Conservation (phyloP, 2,329 filamentous ascomycete genomes). For the Trichoderma harzianum region DNA sequence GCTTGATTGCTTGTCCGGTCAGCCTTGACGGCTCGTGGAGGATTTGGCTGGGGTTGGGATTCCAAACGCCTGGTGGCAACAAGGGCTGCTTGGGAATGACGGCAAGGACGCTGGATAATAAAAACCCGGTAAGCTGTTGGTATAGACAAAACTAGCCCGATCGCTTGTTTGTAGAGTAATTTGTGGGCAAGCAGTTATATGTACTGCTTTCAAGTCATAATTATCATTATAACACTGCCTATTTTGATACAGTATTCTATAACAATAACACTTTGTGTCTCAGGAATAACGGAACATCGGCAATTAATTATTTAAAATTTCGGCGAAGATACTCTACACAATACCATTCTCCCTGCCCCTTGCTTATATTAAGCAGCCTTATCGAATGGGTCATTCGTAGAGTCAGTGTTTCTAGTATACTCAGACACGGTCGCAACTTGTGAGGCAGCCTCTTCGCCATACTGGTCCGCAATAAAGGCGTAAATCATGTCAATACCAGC, state of each 20-base stretch:
- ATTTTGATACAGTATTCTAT: not conserved
- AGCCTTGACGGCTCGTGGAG: constrained; percentile 41
- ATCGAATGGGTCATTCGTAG: constrained; percentile 50
- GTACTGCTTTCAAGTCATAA: not conserved
- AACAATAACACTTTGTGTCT: not conserved
- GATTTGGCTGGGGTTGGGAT: constrained; percentile 35
- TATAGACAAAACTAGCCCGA: constrained; percentile 27
- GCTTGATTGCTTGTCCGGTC: constrained; percentile 53
- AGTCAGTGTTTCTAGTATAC: constrained; percentile 53
- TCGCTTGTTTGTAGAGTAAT: not conserved
- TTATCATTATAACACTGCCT: not conserved
- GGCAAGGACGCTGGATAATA: constrained; percentile 29
- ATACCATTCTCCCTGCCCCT: too few relatives aligned
- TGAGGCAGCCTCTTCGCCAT: constrained; percentile 49
- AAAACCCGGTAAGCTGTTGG: constrained; percentile 35
- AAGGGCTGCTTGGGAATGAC: constrained; percentile 37
- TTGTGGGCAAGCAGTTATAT: not conserved
- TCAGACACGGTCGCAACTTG: constrained; percentile 51
- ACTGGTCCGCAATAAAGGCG: constrained; percentile 35
- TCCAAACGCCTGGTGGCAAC: constrained; percentile 35
- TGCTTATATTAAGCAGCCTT: not conserved
- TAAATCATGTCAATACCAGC: constrained; percentile 39
- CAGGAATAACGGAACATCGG: not conserved
- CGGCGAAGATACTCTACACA: not conserved
- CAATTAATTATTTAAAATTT: not conserved